phyloP scores from a whole-genome alignment of 2,329 filamentous ascomycete species.

The Phaeosphaeriaceae sp. region DNA sequence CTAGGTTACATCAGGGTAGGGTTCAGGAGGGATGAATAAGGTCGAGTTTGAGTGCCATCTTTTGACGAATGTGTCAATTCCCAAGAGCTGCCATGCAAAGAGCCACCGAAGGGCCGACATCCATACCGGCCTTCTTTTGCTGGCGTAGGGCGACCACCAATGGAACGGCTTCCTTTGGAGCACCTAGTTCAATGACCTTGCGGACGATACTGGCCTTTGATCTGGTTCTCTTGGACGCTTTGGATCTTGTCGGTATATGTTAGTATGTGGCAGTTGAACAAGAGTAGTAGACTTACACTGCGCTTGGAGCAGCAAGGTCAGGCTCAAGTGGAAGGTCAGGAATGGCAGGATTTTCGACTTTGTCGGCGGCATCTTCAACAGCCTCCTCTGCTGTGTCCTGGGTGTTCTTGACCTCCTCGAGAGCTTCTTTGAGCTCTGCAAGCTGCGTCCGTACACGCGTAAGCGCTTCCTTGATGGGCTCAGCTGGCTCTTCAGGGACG shows the following conservation, averaged over 20 bases:
- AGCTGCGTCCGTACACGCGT: neutral
- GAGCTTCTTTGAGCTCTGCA: neutral
- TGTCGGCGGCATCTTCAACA: neutral
- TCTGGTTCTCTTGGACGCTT: constrained; percentile 3
- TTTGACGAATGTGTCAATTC: constrained; percentile 7
- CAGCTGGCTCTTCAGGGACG: neutral
- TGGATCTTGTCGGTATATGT: constrained; percentile 1
- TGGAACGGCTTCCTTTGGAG: constrained; percentile 15
- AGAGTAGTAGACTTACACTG: neutral
- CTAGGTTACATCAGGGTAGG: neutral
- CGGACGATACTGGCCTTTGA: constrained; percentile 10
- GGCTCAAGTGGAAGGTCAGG: too few relatives aligned
- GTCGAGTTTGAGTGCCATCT: constrained; percentile 1
- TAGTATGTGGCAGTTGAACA: neutral
- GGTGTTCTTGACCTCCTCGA: neutral
- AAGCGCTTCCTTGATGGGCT: neutral
- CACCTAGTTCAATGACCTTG: constrained; percentile 9
- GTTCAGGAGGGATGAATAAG: neutral
- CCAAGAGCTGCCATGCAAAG: constrained; percentile 9
- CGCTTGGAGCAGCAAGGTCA: constrained; percentile 3
- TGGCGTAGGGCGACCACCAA: constrained; percentile 26
- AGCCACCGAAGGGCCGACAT: constrained; percentile 15
- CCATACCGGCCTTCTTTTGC: constrained; percentile 32
- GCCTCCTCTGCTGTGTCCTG: neutral
- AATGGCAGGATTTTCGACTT: too few relatives aligned